Evolutionary conservation across 371 early-diverging fungal species (phyloP).

Genomic region (Mortierella sp.): DNA sequence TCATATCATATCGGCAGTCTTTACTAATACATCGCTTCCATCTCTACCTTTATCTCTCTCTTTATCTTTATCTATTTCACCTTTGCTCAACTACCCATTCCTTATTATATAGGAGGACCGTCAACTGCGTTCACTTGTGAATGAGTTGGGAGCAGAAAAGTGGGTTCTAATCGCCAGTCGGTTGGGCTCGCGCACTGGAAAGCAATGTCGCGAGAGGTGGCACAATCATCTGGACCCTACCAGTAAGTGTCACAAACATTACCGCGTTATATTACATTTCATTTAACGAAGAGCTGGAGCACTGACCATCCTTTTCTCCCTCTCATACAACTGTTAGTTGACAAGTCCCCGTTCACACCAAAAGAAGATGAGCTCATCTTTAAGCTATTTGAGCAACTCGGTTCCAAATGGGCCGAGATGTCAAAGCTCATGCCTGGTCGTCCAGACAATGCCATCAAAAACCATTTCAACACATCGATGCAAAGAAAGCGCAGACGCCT

Average conservation of each 20-base stretch:
- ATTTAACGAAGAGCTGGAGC: not conserved
- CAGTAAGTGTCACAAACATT: constrained; percentile 21
- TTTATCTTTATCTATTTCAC: not conserved
- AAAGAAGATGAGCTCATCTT: constrained; percentile 57
- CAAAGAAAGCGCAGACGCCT: constrained; percentile 57
- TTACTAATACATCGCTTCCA: too few relatives aligned
- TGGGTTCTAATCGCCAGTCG: constrained; percentile 58
- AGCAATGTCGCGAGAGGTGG: constrained; percentile 59
- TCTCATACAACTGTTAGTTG: constrained; percentile 15
- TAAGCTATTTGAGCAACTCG: constrained; percentile 48
- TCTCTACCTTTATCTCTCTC: not conserved
- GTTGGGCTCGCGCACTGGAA: constrained; percentile 55
- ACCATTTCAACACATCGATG: constrained; percentile 59
- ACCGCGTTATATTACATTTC: too few relatives aligned
- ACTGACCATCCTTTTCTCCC: constrained; percentile 4
- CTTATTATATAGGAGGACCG: constrained; percentile 45
- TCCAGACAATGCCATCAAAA: constrained; percentile 59
- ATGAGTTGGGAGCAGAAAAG: constrained; percentile 57
- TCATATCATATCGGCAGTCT: too few relatives aligned
- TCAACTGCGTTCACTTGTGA: constrained; percentile 42
- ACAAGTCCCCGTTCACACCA: constrained; percentile 58
- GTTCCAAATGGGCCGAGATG: constrained; percentile 61
- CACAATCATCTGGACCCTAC: constrained; percentile 58
- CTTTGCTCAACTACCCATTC: not conserved
- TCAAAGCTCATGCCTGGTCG: constrained; percentile 58